A percentile compares a stretch with the other conserved stretches of the same genome.
These are phyloP conservation scores for Fusarium denticulatum DNA, from an alignment of 2,329 filamentous ascomycete species.

Conservation along the genomic window DNA sequence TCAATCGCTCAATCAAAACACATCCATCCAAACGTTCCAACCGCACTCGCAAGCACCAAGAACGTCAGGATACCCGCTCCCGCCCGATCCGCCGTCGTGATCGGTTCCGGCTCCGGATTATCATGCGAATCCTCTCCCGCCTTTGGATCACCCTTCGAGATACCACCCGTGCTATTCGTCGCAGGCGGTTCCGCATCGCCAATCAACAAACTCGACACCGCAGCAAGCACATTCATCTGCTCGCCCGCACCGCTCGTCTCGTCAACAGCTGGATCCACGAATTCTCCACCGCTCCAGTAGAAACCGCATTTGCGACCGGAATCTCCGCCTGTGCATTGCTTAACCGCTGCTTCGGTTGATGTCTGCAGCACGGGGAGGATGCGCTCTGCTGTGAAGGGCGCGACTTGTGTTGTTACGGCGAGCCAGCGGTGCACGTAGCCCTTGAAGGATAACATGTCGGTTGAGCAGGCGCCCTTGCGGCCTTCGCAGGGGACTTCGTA, in stretches of 20 bases:
- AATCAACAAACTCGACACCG: conserved; percentile 62
- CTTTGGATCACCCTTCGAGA: conserved; percentile 54
- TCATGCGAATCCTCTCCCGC: conserved; percentile 51
- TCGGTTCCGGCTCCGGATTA: conserved; percentile 42
- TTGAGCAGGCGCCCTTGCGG: conserved; percentile 66
- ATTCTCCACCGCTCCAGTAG: conserved; percentile 64
- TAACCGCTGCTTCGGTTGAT: conserved; percentile 68
- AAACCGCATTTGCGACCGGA: conserved; percentile 71
- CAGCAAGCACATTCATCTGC: conserved; percentile 66
- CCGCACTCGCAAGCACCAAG: conserved; percentile 52
- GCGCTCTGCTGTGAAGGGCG: conserved; percentile 63
- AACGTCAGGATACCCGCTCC: conserved; percentile 62
- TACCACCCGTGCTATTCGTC: conserved; percentile 62
- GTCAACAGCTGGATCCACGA: conserved; percentile 58
- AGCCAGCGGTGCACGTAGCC: conserved; percentile 75
- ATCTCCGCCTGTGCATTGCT: conserved; percentile 69
- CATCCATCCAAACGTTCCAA: conserved; percentile 63
- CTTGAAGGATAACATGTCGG: conserved; percentile 79
- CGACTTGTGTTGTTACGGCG: conserved; percentile 67
- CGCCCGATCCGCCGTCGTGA: conserved; percentile 57
- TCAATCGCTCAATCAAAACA: conserved; percentile 45
- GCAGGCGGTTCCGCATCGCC: conserved; percentile 53
- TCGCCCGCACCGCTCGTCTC: conserved; percentile 68
- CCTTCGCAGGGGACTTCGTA: conserved; percentile 74
- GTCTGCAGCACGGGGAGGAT: conserved; percentile 68